Conservation (phyloP, 805 yeast genomes). For the Candida methanosorbosa region DNA sequence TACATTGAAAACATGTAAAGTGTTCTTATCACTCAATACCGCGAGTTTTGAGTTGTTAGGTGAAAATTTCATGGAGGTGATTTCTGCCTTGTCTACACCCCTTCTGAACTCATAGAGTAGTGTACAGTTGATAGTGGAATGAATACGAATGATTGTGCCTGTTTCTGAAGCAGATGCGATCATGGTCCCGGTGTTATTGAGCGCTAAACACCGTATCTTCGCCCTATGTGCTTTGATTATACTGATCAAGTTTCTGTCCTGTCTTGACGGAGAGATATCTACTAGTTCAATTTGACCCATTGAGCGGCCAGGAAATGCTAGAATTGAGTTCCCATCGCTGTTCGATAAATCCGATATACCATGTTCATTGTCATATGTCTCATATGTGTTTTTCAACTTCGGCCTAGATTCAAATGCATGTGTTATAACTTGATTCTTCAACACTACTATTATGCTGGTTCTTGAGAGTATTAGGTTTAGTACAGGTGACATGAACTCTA, state of each 20-base stretch:
- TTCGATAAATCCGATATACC: constrained; percentile 50
- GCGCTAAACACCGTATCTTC: constrained; percentile 49
- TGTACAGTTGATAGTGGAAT: constrained; percentile 59
- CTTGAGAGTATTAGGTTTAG: constrained; percentile 68
- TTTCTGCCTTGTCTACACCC: constrained; percentile 77
- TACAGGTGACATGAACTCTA: constrained; percentile 74
- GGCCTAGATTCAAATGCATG: constrained; percentile 83
- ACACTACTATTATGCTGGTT: constrained; percentile 63
- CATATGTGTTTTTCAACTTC: constrained; percentile 49
- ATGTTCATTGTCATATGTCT: constrained; percentile 51
- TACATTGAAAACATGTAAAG: constrained; percentile 73
- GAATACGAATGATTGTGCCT: constrained; percentile 74
- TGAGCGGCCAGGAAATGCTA: constrained; percentile 73
- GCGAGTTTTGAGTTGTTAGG: constrained; percentile 72
- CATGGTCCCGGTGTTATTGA: constrained; percentile 56
- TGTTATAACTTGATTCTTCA: constrained; percentile 58
- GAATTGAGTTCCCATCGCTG: constrained; percentile 22
- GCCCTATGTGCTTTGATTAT: constrained; percentile 75
- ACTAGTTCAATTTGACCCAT: constrained; percentile 76
- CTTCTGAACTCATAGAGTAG: constrained; percentile 79
- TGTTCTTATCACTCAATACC: constrained; percentile 79
- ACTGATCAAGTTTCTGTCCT: constrained; percentile 53
- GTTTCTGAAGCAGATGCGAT: constrained; percentile 76
- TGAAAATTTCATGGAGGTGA: constrained; percentile 79
- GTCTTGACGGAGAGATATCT: constrained; percentile 59